Base-by-base conservation (phyloP, 2,329 filamentous ascomycete genomes). In the Cadophora sp. region DNA sequence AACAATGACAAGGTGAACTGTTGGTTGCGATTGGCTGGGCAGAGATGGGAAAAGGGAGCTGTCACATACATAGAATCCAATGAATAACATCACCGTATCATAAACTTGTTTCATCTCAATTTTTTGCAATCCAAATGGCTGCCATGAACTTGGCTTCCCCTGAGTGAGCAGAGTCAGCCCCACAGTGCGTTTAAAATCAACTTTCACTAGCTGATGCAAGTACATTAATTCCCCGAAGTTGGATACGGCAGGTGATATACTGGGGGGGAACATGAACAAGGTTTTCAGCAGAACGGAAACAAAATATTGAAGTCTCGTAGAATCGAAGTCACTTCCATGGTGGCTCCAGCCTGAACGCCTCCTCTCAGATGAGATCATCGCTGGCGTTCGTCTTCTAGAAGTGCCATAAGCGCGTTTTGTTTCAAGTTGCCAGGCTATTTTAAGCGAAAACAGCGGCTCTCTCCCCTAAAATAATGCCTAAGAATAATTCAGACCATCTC, bases 381-480 rank as follows among this genome's bases (percentile, higher is more conserved):
- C 20, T 4, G 24, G 8, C 8, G 33, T 58, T 8, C 36, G 16
- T 36, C 13, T 60, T 48, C 43, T 16, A 30, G 22, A 45, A 36
- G 33, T 11, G 9, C 53, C 43, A 36, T 27, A 36, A 48, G 36
- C 59, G 67, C 67, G 67, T 53, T 53, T 58, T 71, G 69, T 71
- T 69, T 71, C 66, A 59, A 30, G 68, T 59, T 65, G 50, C 53
- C 43, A 36, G 36, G 16, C 39, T 50, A 61, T 60, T 18, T 33
- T 48, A 62, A 64, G 56, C 55, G 47, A 59, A 51, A 64, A 22
- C 45, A 36, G 50, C 50, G 50, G 20, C 33, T 27, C 16, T 30
- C 7, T 30, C 56, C 33, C 39, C 39, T 60, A 33, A 59, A 51
- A 51, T 62, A 36, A 59, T 45, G 27, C 53, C 62, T 48, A 65